Percentiles rank a stretch among this genome's conserved stretches.
phyloP scores from a whole-genome alignment of 805 yeast species.

The Kodamaea kakaduensis region DNA sequence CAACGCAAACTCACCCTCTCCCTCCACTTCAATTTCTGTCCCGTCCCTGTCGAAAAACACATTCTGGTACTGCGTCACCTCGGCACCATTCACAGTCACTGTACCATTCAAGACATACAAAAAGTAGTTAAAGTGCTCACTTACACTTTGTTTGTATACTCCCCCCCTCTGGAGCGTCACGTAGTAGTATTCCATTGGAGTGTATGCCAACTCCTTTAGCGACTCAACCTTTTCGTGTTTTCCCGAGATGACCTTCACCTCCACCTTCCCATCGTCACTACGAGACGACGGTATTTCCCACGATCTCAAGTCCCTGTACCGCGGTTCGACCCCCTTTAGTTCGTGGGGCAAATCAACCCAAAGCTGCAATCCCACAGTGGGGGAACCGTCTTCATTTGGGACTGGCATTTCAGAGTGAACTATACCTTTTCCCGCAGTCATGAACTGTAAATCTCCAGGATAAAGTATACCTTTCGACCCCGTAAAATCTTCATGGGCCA shows the following conservation, averaged over 20 bases:
- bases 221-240: conserved; percentile 72
- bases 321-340: conserved; percentile 60
- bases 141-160: conserved; percentile 55
- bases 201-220: conserved; percentile 69
- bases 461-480: conserved; percentile 74
- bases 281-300: conserved; percentile 67
- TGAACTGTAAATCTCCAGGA: conserved; percentile 85
- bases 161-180: conserved; percentile 64
- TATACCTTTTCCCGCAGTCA: conserved; percentile 90
- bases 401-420: conserved; percentile 88
- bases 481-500: conserved; percentile 84
- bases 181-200: conserved; percentile 74
- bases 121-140: conserved; percentile 62
- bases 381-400: conserved; percentile 41
- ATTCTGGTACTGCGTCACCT: conserved; percentile 44
- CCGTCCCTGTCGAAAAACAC: conserved; percentile 72
- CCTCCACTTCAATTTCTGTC: conserved; percentile 44
- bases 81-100: conserved; percentile 37
- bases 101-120: conserved; percentile 64
- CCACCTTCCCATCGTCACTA: conserved; percentile 58
- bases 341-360: conserved; percentile 82
- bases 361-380: conserved; percentile 66
- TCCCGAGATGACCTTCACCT: conserved; percentile 75
- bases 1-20: conserved; percentile 51
- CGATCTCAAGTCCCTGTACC: conserved; percentile 72